Conservation (phyloP, 768 basidiomycete species). For the Hypholoma fasciculare region DNA sequence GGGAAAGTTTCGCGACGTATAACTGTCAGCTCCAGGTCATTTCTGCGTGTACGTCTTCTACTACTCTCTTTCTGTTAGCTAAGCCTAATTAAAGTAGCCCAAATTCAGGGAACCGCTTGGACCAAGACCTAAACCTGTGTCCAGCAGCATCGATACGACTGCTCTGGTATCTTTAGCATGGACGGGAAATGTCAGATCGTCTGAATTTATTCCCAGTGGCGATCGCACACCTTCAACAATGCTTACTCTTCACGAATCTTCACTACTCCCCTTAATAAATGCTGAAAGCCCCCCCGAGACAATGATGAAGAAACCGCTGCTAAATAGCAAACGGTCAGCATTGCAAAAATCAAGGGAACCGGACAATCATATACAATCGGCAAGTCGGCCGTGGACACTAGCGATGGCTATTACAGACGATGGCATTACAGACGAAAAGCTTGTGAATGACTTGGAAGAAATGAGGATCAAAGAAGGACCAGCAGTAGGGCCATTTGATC, state of each 20-base stretch:
- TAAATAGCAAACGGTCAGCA: constrained; percentile 8
- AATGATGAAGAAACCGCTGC: not conserved
- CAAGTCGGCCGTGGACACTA: constrained; percentile 37
- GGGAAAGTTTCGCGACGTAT: not conserved
- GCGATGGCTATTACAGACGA: constrained; percentile 53
- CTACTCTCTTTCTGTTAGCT: not conserved
- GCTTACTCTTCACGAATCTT: too few relatives aligned
- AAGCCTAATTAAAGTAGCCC: constrained; percentile 4
- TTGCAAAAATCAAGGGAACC: constrained; percentile 17
- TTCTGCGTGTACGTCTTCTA: not conserved
- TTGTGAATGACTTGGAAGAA: constrained; percentile 47
- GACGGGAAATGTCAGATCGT: constrained; percentile 23
- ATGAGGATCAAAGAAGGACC: constrained; percentile 28
- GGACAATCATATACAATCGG: not conserved
- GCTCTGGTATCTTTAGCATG: constrained; percentile 31
- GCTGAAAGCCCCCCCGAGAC: too few relatives aligned
- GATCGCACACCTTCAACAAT: too few relatives aligned
- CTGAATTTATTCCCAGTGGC: not conserved
- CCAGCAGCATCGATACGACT: constrained; percentile 25
- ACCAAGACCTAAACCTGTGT: constrained; percentile 21
- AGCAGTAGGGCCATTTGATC: not conserved
- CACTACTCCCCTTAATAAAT: too few relatives aligned
- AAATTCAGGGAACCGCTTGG: constrained; percentile 8
- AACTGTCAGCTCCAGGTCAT: not conserved
- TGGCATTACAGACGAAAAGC: constrained; percentile 47